Base-by-base conservation (phyloP, 768 basidiomycete species). In the Phanerochaete carnosa region DNA sequence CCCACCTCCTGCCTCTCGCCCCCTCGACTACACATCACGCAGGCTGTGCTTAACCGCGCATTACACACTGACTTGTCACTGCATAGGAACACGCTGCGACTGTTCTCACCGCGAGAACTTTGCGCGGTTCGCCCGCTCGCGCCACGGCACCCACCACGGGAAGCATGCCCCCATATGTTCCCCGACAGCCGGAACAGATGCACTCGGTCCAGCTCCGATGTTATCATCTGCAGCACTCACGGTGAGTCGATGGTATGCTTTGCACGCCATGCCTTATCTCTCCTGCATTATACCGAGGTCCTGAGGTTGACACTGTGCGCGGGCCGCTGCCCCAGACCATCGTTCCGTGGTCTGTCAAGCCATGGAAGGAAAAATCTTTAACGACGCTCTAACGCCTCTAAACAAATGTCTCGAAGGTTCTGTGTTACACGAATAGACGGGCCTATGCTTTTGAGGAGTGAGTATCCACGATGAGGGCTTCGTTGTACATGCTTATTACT, bases 371-470 rank as follows among this genome's bases (percentile, higher is more conserved):
- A 5, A 35, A 13, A 26, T 9, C 33, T 37, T 55, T 62, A 62
- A 47, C 57, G 59, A 45, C 62, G 62, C 57, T 54, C 62, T 62
- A 62, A 55, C 57, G 32, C 62, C 62, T 62, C 49, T n/a, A 16
- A 15, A 19, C 15, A 15, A 28, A 8, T 35, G 39, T 22, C 33
- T n/a, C n/a, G 54, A 55, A 39, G 13, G 22, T 55, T 43, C 37
- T 12, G 19, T 33, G 19, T 43, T 8, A 43, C 39, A 33, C 11
- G 19, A 7, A 29, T 25, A 25, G 35, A 9, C 16, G 23, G 35
- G 43, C 33, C 19, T 12, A 15, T 39, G 39, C 19, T 19, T 26
- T 43, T n/a, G 23, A 5, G 28, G 16, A 37, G 35, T 43, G 23
- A 55, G 54, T 12, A 33, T 33, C 54, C 33, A 33, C 33, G 33